A percentile compares a stretch with the other conserved stretches of the same genome.
Evolutionary conservation across 176 grass and related monocot species (phyloP).

Genomic region (Areca catechu): DNA sequence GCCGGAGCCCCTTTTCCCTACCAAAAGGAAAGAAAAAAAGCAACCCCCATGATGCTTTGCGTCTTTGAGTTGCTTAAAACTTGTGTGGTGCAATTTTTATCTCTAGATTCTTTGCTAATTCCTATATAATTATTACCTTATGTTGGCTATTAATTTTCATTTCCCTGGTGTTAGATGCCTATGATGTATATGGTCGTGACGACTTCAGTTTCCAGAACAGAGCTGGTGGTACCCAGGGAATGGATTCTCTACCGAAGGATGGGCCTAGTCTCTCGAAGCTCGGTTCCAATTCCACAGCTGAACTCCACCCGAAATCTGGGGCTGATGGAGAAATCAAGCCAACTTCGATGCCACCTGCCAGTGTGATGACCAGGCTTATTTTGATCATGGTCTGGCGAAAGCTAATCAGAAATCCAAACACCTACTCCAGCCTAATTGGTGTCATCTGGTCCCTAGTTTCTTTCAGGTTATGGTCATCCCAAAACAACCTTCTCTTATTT

Average conservation of each 20-base stretch:
- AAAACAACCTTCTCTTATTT: no score
- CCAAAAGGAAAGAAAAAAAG: no score
- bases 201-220: slow-evolving; percentile 65
- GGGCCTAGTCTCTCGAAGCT: slow-evolving; percentile 60
- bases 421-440: slow-evolving; percentile 80
- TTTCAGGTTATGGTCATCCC: slow-evolving; percentile 41
- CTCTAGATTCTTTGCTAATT: no score
- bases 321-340: slow-evolving; percentile 34
- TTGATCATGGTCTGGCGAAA: slow-evolving; percentile 98
- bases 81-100: no score
- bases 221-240: slow-evolving; percentile 3
- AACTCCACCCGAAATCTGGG: slow-evolving; percentile 55
- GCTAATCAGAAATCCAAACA: slow-evolving; percentile 88
- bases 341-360: slow-evolving; percentile 54
- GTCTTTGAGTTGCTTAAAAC: no score
- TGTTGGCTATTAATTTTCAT: no score
- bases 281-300: slow-evolving; percentile 68
- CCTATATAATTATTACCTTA: no score
- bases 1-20: no score
- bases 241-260: slow-evolving; percentile 31
- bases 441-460: slow-evolving; percentile 88
- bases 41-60: no score
- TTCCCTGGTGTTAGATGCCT: slow-evolving; percentile 27
- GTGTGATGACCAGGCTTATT: slow-evolving; percentile 90
- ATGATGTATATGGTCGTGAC: slow-evolving; percentile 41